Percentiles rank a stretch among this genome's conserved stretches.
phyloP scores from a whole-genome alignment of 1,284 basidiomycete genomes.

The Gymnopus androsaceus region DNA sequence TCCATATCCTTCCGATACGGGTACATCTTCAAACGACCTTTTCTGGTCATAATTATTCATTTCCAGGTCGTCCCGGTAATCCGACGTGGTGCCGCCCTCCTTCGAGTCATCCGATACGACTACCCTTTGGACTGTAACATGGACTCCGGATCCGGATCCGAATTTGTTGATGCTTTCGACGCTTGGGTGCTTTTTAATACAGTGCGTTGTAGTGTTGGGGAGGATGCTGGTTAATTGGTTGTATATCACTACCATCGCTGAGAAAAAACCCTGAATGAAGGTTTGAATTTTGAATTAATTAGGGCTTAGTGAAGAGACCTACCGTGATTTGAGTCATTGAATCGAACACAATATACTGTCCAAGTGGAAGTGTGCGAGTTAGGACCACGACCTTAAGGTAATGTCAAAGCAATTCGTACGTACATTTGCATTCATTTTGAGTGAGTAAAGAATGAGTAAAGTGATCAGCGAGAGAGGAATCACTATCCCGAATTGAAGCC shows the following conservation, averaged over 20 bases:
- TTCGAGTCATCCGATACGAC: no score
- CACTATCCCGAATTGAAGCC: background rate
- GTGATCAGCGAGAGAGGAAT: background rate
- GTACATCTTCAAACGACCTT: no score
- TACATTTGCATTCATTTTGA: constrained; percentile 4
- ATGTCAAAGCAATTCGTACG: background rate
- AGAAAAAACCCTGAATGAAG: background rate
- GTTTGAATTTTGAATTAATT: background rate
- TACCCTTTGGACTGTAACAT: no score
- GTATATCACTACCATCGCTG: background rate
- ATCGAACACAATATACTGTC: background rate
- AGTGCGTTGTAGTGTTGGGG: no score
- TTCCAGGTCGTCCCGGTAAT: no score
- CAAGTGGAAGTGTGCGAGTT: background rate
- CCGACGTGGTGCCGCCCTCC: no score
- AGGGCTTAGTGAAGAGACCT: background rate
- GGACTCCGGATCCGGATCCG: no score
- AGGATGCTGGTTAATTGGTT: background rate
- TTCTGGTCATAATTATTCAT: no score
- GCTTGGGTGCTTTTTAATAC: no score
- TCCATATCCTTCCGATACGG: no score
- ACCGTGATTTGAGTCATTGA: constrained; percentile 1
- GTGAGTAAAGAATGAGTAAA: background rate
- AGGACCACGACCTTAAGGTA: background rate
- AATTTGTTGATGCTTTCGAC: no score